Evolutionary conservation across 108 stramenopile genomes (phyloP).

Genomic region (Pseudonitzschia multiseries): DNA sequence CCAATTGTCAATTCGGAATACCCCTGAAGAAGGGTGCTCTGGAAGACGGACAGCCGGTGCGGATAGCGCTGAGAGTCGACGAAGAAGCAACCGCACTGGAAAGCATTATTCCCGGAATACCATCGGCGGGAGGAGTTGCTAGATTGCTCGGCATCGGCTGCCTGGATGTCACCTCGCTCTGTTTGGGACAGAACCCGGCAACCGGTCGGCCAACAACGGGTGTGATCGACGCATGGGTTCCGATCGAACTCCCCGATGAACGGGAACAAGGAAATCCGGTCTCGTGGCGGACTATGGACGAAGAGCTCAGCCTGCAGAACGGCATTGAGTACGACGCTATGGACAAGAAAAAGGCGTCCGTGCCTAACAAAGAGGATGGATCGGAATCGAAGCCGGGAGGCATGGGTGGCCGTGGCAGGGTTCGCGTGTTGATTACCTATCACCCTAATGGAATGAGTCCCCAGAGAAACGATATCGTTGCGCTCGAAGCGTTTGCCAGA

Average conservation of each 20-base stretch:
- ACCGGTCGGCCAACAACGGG: conserved; percentile 45
- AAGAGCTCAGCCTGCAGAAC: neutral
- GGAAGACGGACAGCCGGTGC: conserved; percentile 46
- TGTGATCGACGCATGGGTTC: conserved; percentile 68
- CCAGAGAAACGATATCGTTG: conserved; percentile 66
- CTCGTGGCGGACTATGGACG: neutral
- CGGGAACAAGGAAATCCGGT: neutral
- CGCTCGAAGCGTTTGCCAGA: conserved; percentile 82
- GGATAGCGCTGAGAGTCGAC: conserved; percentile 58
- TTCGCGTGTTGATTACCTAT: conserved; percentile 76
- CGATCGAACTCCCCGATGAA: conserved; percentile 34
- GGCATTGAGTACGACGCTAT: neutral
- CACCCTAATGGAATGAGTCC: conserved; percentile 75
- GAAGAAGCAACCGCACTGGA: conserved; percentile 69
- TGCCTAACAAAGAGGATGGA: conserved; percentile 5
- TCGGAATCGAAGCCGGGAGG: neutral
- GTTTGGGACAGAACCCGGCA: conserved; percentile 48
- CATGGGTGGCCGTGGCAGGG: conserved; percentile 42
- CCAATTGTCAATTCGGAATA: conserved; percentile 45
- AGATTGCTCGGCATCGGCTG: conserved; percentile 64
- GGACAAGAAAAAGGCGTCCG: neutral
- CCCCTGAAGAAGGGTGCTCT: conserved; percentile 65
- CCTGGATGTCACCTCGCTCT: conserved; percentile 67
- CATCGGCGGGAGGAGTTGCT: conserved; percentile 38
- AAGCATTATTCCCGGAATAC: conserved; percentile 47